Base-by-base conservation (phyloP, 202 grass and related monocot species). In the Hordeum pubiflorum region DNA sequence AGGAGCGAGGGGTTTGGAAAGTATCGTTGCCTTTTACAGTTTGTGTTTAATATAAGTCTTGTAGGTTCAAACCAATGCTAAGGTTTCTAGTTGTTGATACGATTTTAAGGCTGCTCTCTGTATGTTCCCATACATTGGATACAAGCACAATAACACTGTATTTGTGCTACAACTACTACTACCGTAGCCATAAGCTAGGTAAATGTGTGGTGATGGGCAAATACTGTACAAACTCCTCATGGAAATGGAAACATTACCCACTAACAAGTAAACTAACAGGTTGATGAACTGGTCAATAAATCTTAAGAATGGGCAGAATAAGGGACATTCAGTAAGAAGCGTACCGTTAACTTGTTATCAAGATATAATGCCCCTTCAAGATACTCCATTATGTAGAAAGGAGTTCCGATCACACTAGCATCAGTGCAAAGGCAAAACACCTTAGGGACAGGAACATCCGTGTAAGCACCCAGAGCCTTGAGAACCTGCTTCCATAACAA, bases 381-480 rank as follows among this genome's bases (percentile, higher is more conserved):
- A 63, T 95, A 88, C 78, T 95, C 90, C 96, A 95, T 99, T 68
- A 95, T 90, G 70, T 95, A 95, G 82, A 99, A 99, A 33, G 96
- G 83, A 38, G 96, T 95, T 83, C 96, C 90, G 41, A 93, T 91
- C 44, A 99, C 87, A 72, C 62, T 91, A 24, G 88, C 14, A 86
- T 99, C 96, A 44, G 79, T 86, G 82, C 96, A 99, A 21, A 99
- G 72, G 72, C 90, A 99, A 44, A 87, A 99, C 21, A 93, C 96
- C 86, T 90, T 95, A 10, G 96, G 96, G 32, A 95, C 90, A n/a
- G 96, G 90, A 76, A 95, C 92, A 84, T 93, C 83, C 10, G 90
- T 88, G 65, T 88, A 63, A 46, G 64, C 72, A 59, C 83, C 86
- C 58, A 98, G 68, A 60, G 86, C 96, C 80, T 95, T 88, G 17